Evolutionary conservation across 2,329 filamentous ascomycete genomes (phyloP).

Genomic region (Talaromyces sp.): DNA sequence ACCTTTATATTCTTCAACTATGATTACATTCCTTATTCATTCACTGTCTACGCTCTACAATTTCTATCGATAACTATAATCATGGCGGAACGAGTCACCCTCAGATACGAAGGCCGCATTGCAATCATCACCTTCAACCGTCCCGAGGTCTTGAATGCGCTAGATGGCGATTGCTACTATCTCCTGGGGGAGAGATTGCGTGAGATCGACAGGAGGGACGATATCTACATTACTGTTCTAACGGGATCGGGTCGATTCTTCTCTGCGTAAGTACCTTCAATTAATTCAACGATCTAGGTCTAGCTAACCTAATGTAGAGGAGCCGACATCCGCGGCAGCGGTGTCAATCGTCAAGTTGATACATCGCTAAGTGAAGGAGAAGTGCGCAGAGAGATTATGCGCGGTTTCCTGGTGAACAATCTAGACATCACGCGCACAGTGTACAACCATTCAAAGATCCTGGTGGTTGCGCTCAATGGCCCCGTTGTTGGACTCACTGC

Average conservation of each 20-base stretch:
- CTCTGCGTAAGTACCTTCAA: slow-evolving; percentile 64
- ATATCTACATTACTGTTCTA: slow-evolving; percentile 79
- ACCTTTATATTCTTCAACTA: not conserved
- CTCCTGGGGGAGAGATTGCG: slow-evolving; percentile 68
- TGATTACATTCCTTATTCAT: not conserved
- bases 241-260: slow-evolving; percentile 79
- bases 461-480: slow-evolving; percentile 86
- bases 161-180: slow-evolving; percentile 71
- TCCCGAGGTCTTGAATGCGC: slow-evolving; percentile 80
- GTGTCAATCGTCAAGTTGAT: slow-evolving; percentile 26
- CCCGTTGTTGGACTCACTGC: slow-evolving; percentile 86
- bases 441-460: slow-evolving; percentile 90
- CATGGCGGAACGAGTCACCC: slow-evolving; percentile 43
- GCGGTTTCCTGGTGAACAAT: slow-evolving; percentile 77
- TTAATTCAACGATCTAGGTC: not conserved
- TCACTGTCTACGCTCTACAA: too few relatives aligned
- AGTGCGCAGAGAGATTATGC: slow-evolving; percentile 59
- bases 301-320: slow-evolving; percentile 7
- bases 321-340: slow-evolving; percentile 14
- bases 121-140: slow-evolving; percentile 86
- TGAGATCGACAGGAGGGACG: slow-evolving; percentile 72
- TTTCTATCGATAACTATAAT: too few relatives aligned
- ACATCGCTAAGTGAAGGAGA: slow-evolving; percentile 32
- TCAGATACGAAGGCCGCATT: slow-evolving; percentile 65
- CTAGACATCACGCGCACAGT: slow-evolving; percentile 86